phyloP scores from a whole-genome alignment of 164 flowering plant species.

The Macadamia tetraphylla region DNA sequence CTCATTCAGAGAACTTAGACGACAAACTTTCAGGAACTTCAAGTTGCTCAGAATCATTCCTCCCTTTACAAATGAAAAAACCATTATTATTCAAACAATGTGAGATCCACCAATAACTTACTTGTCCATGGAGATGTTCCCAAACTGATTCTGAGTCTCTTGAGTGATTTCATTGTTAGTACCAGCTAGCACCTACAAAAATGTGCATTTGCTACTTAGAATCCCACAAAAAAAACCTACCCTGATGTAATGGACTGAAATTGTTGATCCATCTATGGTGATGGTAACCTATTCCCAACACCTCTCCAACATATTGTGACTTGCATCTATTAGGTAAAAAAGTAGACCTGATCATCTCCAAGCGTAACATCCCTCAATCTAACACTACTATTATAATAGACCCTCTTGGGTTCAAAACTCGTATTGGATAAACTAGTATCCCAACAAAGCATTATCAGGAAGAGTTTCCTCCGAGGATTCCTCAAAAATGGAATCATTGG shows the following conservation, averaged over 20 bases:
- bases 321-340: slow-evolving; percentile 26
- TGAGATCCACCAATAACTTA: slow-evolving; percentile 53
- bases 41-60: slow-evolving; percentile 42
- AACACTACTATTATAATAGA: slow-evolving; percentile 34
- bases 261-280: slow-evolving; percentile 3
- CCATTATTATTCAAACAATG: slow-evolving; percentile 37
- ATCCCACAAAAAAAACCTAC: slow-evolving; percentile 68
- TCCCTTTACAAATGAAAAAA: slow-evolving; percentile 46
- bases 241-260: slow-evolving; percentile 51
- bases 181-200: slow-evolving; percentile 42
- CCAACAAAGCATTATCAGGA: slow-evolving; percentile 64
- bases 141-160: slow-evolving; percentile 18
- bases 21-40: slow-evolving; percentile 21
- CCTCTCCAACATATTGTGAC: slow-evolving; percentile 62
- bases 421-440: slow-evolving; percentile 6
- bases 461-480: slow-evolving; percentile 43
- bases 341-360: slow-evolving; percentile 73
- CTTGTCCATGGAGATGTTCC: slow-evolving; percentile 30
- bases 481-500: slow-evolving; percentile 28
- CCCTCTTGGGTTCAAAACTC: slow-evolving; percentile 21
- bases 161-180: background rate
- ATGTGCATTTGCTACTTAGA: slow-evolving; percentile 14
- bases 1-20: slow-evolving; percentile 15
- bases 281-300: background rate
- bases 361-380: slow-evolving; percentile 35